phyloP scores from a whole-genome alignment of 192 early-diverging fungal species.

The Podila minutissima region DNA sequence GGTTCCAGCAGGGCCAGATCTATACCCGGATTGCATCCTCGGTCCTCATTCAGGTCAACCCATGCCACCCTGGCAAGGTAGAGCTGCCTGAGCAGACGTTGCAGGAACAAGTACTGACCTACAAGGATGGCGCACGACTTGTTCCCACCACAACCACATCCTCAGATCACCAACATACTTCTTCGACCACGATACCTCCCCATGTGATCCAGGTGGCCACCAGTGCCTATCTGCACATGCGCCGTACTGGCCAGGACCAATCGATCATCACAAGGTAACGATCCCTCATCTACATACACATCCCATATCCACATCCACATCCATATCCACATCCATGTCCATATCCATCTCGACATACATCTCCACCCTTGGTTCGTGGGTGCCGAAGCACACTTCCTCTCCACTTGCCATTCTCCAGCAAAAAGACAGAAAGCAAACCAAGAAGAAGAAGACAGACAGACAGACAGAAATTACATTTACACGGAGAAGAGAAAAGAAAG shows the following conservation, averaged over 20 bases:
- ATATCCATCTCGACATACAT: background rate
- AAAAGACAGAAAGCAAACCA: too few relatives aligned
- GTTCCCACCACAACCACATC: background rate
- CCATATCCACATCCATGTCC: background rate
- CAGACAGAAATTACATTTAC: too few relatives aligned
- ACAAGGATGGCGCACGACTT: constrained; percentile 64
- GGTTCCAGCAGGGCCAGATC: constrained; percentile 64
- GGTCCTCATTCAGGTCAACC: constrained; percentile 76
- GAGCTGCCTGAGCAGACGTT: constrained; percentile 67
- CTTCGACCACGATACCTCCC: constrained; percentile 64
- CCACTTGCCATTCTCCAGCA: too few relatives aligned
- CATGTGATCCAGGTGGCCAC: constrained; percentile 89
- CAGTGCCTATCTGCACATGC: constrained; percentile 89
- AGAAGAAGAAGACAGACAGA: too few relatives aligned
- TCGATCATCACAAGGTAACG: constrained; percentile 88
- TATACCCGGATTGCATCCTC: constrained; percentile 78
- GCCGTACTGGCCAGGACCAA: constrained; percentile 89
- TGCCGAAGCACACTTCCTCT: background rate
- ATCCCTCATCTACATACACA: background rate
- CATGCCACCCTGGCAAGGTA: constrained; percentile 63
- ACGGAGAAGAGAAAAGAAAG: too few relatives aligned
- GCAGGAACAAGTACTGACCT: constrained; percentile 79
- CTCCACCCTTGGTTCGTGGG: background rate
- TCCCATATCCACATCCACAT: background rate
- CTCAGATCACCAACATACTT: constrained; percentile 18